phyloP scores from a whole-genome alignment of 2,329 filamentous ascomycete genomes.

The Colletotrichum chlorophyti region DNA sequence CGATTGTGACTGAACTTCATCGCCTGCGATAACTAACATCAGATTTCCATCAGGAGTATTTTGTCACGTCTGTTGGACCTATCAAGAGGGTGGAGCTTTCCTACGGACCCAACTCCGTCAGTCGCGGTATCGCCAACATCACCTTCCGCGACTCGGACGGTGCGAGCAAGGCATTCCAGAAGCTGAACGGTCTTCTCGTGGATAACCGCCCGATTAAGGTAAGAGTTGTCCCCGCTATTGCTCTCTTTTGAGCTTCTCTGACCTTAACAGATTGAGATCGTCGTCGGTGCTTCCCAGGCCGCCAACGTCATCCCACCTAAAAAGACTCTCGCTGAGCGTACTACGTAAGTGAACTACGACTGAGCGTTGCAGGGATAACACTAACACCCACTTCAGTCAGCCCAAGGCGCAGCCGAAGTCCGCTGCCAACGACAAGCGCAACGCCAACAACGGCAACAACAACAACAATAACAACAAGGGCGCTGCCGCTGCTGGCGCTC shows the following conservation, averaged over 20 bases:
- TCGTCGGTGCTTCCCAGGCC: conserved; percentile 78
- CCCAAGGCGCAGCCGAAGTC: conserved; percentile 82
- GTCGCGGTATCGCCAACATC: conserved; percentile 91
- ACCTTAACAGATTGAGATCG: conserved; percentile 78
- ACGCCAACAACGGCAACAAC: conserved; percentile 62
- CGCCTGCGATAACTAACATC: conserved; percentile 69
- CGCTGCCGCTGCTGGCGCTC: conserved; percentile 49
- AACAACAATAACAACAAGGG: conserved; percentile 48
- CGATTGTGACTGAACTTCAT: conserved; percentile 40
- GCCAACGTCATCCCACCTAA: conserved; percentile 70
- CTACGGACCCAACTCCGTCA: conserved; percentile 90
- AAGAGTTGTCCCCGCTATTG: conserved; percentile 35
- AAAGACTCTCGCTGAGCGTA: conserved; percentile 82
- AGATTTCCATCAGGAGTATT: conserved; percentile 87
- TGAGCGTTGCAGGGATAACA: not conserved
- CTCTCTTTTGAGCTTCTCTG: conserved; percentile 17
- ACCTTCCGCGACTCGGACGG: conserved; percentile 82
- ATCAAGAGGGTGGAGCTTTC: conserved; percentile 92
- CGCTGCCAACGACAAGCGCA: conserved; percentile 76
- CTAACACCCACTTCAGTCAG: conserved; percentile 50
- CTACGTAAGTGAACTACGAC: conserved; percentile 61
- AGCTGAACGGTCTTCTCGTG: conserved; percentile 87
- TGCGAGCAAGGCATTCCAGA: conserved; percentile 82
- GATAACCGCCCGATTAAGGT: conserved; percentile 93
- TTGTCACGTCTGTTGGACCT: conserved; percentile 82